Base-by-base conservation (phyloP, 2,329 filamentous ascomycete genomes). In the Ceratocystiopsis sp. region DNA sequence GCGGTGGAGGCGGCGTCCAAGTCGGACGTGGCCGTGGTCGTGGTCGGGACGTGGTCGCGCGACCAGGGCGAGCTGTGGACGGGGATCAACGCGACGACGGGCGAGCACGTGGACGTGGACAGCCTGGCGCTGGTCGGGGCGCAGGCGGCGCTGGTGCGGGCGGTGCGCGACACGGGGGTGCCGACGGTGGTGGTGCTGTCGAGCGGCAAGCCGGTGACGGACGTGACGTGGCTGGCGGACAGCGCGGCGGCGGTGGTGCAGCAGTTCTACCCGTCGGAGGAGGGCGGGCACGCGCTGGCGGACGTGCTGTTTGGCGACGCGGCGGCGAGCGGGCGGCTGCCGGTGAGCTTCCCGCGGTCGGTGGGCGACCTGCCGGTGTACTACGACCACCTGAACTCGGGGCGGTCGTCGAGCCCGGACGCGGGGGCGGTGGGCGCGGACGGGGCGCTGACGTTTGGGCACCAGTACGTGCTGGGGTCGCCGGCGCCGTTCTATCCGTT, bases 21-120 rank as follows among this genome's bases (percentile, higher is more conserved):
- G 21, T 21, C 21, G 21, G 21, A 21, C 21, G 21, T 21, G 21
- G 21, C 21, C 21, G 21, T 21, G 58, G 78, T 85, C 0, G 65
- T 85, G 0, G 79, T 84, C 1, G 81, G 80, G 32, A 85, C 80
- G 10, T 84, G 80, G 81, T 76, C 73, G 21, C 71, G 80, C 40
- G 81, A 86, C 52, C 80, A 85, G 54, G 63, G 67, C 42, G 73
- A 84, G 56, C 70, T 85, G 3, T 84, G 79, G 80, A 57, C 62
- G 44, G 75, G 76, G 0, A 56, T 83, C 3, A 85, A 85, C 50
- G 79, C 78, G 25, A 85, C 80, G 1, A 84, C 79, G 0, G 80
- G 79, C 41, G 80, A 85, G 54, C 78, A 84, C 53, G 73, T 85
- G 40, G 80, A 85, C 50, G 65, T 75, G 1, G 61, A 71, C 45